Evolutionary conservation across 1,139 yeast genomes (phyloP), one percentile per base, ranked within the genome.

Genomic region (Lodderomyces beijingensis): DNA sequence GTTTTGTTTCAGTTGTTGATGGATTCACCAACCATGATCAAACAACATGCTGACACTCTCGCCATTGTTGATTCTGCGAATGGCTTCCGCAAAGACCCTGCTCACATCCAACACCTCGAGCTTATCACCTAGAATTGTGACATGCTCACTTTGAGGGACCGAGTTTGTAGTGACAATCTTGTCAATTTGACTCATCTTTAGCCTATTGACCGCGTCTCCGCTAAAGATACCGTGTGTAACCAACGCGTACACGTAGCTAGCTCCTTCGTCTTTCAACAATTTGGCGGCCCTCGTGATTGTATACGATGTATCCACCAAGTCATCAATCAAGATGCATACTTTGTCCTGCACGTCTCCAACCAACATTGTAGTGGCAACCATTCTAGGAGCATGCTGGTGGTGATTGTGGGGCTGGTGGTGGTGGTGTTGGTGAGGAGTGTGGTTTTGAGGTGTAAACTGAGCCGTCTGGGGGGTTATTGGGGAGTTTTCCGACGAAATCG

Each of bases 41-140:
- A 91, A 91, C 41, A 91, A 68, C 86, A 88, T 83, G 13, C 95
- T 82, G 14, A 91, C 95, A 18, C 91, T 79, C 64, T 91, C 99
- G 44, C 99, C 99, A 48, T 91, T 91, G 58, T 91, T 96, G 30
- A 91, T 89, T 56, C 99, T 71, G 57, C 99, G 72, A 32, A 91
- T 87, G 2, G 97, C 91, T 56, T 91, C 99, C 11, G 94, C 96
- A 50, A 91, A 81, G 12, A 89, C 77, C 38, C 85, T 67, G 5
- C 95, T 79, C 10, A 91, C 91, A 50, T 93, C 98, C 49, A 91
- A 65, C 6, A 89, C 89, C 48, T 84, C 95, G 30, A 87, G 63
- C 51, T 73, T 72, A 36, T 74, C 77, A 4, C 70, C 70, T 35
- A 86, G 77, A n/a, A 74, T 61, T n/a, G 47, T 55, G 4, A 59